Percentiles rank a stretch among this genome's conserved stretches.
phyloP scores from a whole-genome alignment of 1,284 basidiomycete species.

The Ustilago lituana region DNA sequence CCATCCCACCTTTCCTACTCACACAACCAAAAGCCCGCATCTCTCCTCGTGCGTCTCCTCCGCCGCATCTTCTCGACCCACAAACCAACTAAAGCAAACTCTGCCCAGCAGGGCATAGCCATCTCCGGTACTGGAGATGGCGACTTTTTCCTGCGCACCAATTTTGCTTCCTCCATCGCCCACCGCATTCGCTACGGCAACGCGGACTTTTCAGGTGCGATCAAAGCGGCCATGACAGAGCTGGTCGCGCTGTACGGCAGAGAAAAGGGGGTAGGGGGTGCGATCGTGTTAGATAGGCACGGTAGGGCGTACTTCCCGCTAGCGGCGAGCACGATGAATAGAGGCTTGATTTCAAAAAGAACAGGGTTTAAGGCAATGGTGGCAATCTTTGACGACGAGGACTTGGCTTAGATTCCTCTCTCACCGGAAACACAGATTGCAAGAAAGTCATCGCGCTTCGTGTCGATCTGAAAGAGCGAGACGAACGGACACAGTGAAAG shows the following conservation, averaged over 20 bases:
- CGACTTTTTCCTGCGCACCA: constrained; percentile 80
- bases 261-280: constrained; percentile 78
- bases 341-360: constrained; percentile 74
- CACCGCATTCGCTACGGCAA: constrained; percentile 73
- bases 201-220: constrained; percentile 70
- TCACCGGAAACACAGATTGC: no score
- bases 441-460: no score
- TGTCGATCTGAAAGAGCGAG: no score
- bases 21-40: background rate
- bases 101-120: constrained; percentile 74
- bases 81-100: background rate
- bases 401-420: constrained; percentile 50
- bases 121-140: constrained; percentile 84
- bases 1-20: constrained; percentile 5
- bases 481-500: no score
- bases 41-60: background rate
- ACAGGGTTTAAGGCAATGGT: constrained; percentile 76
- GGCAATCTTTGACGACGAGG: constrained; percentile 79
- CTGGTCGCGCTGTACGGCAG: constrained; percentile 73
- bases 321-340: constrained; percentile 81
- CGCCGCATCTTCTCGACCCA: constrained; percentile 1
- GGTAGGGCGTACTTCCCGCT: constrained; percentile 70
- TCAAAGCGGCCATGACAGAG: constrained; percentile 72
- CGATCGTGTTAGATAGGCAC: constrained; percentile 75
- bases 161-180: constrained; percentile 76